Conservation (phyloP, 2,329 filamentous ascomycete species). For the Aspergillus arachidicola region DNA sequence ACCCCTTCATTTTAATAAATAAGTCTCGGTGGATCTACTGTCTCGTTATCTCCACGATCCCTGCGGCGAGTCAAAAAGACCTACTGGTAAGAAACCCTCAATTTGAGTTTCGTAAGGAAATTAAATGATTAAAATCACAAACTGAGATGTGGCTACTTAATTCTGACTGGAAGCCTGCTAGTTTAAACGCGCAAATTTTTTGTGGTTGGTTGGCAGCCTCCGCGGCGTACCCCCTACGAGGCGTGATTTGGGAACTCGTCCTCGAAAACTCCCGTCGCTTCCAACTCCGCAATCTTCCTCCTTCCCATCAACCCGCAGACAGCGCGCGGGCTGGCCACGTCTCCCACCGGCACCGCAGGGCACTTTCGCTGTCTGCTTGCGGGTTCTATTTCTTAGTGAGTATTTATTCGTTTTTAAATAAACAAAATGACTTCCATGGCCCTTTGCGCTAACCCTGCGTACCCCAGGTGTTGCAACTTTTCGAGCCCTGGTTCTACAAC, state of each 20-base stretch:
- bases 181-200: constrained; percentile 15
- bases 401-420: constrained; percentile 8
- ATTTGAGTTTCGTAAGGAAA: constrained; percentile 2
- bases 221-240: constrained; percentile 27
- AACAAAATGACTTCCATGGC: background rate
- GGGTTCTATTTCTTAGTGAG: constrained; percentile 28
- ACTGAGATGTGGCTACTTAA: background rate
- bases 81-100: constrained; percentile 10
- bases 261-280: constrained; percentile 32
- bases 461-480: constrained; percentile 20
- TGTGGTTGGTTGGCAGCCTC: constrained; percentile 20
- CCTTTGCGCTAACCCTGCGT: constrained; percentile 26
- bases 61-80: constrained; percentile 2
- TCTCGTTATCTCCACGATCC: constrained; percentile 7
- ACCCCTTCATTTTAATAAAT: background rate
- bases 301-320: constrained; percentile 32
- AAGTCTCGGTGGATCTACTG: background rate
- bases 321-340: constrained; percentile 35
- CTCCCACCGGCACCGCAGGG: constrained; percentile 34
- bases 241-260: constrained; percentile 27
- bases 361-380: constrained; percentile 30
- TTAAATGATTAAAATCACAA: constrained; percentile 2
- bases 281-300: constrained; percentile 30
- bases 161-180: constrained; percentile 6
- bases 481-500: constrained; percentile 24